These are phyloP conservation scores for Pythium biforme DNA, from an alignment of 352 stramenopile genomes.

Conservation along the genomic window DNA sequence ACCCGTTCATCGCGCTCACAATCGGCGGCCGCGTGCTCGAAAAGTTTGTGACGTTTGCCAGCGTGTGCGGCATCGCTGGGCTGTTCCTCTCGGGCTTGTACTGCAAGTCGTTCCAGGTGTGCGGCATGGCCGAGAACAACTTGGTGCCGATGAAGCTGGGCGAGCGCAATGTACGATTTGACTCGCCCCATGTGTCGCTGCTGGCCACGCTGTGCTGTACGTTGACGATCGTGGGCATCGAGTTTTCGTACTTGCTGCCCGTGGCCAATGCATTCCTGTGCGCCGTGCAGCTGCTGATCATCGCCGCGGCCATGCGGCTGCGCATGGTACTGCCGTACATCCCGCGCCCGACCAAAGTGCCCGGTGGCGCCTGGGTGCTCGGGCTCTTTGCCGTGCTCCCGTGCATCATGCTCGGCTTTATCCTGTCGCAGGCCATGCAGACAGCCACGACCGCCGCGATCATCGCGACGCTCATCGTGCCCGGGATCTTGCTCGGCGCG, in stretches of 20 bases:
- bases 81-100: slow-evolving; percentile 91
- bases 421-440: slow-evolving; percentile 43
- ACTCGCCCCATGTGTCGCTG: slow-evolving; percentile 33
- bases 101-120: slow-evolving; percentile 86
- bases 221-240: slow-evolving; percentile 28
- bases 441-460: slow-evolving; percentile 34
- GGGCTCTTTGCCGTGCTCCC: slow-evolving; percentile 36
- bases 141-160: slow-evolving; percentile 82
- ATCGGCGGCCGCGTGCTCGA: slow-evolving; percentile 82
- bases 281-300: slow-evolving; percentile 73
- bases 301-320: slow-evolving; percentile 67
- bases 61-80: slow-evolving; percentile 76
- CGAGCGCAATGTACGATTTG: slow-evolving; percentile 31
- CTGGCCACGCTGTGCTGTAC: slow-evolving; percentile 28
- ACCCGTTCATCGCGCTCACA: slow-evolving; percentile 77
- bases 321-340: slow-evolving; percentile 57
- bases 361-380: slow-evolving; percentile 36
- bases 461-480: slow-evolving; percentile 39
- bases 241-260: slow-evolving; percentile 53
- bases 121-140: slow-evolving; percentile 76
- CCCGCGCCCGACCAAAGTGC: slow-evolving; percentile 41
- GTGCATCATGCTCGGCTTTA: slow-evolving; percentile 46
- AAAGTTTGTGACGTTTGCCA: slow-evolving; percentile 74
- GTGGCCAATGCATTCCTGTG: slow-evolving; percentile 84
- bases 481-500: slow-evolving; percentile 30